Evolutionary conservation across 192 early-diverging fungal species (phyloP).

Genomic region (Coemansia sp.): DNA sequence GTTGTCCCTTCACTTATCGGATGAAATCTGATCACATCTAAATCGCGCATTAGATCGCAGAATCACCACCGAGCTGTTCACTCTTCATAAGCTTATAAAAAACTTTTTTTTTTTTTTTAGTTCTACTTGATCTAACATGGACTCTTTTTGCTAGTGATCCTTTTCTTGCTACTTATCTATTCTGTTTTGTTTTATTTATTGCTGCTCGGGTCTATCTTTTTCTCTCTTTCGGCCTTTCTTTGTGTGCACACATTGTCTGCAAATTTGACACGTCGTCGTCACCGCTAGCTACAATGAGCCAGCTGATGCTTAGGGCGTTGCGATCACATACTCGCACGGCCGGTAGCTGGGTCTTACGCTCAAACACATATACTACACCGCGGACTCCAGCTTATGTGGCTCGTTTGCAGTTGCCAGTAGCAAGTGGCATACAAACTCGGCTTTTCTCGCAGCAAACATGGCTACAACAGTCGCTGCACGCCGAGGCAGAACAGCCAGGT

Average conservation of each 20-base stretch:
- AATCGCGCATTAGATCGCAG: background rate
- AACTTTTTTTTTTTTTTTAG: constrained; percentile 4
- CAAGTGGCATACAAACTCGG: background rate
- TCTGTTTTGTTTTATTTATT: background rate
- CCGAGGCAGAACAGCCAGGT: constrained; percentile 11
- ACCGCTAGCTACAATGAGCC: constrained; percentile 32
- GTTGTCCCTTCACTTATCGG: background rate
- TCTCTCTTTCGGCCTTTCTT: background rate
- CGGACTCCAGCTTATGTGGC: background rate
- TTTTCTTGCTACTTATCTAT: background rate
- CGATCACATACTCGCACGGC: constrained; percentile 13
- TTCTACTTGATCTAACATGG: background rate
- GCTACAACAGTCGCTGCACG: constrained; percentile 17
- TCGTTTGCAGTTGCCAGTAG: background rate
- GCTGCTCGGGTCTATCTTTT: background rate
- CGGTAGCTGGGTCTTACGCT: constrained; percentile 1
- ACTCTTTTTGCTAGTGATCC: background rate
- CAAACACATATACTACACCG: constrained; percentile 6
- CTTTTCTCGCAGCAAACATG: constrained; percentile 21
- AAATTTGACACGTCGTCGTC: background rate
- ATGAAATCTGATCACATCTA: background rate
- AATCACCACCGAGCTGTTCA: background rate
- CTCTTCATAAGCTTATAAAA: background rate
- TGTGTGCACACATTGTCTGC: background rate
- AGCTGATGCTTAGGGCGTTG: constrained; percentile 26